Evolutionary conservation across 371 early-diverging fungal genomes (phyloP).

Genomic region (Zychaea mexicana): DNA sequence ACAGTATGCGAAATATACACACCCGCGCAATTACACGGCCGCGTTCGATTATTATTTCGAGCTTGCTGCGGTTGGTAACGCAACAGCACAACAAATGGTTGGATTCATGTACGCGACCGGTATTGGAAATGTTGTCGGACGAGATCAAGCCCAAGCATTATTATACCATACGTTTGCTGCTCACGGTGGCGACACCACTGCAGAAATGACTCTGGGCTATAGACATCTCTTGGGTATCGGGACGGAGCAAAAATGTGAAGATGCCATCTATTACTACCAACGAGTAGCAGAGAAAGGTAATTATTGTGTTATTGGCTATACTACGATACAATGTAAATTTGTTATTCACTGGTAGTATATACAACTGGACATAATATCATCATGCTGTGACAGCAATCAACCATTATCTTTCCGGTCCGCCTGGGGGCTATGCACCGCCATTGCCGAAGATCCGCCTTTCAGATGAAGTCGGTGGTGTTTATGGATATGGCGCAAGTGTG

Average conservation of each 20-base stretch:
- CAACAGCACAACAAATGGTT: conserved; percentile 86
- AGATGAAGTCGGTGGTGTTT: conserved; percentile 82
- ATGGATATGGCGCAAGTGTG: conserved; percentile 72
- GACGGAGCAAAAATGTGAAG: conserved; percentile 75
- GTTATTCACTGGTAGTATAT: background rate
- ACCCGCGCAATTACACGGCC: conserved; percentile 52
- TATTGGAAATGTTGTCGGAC: conserved; percentile 68
- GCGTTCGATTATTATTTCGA: conserved; percentile 65
- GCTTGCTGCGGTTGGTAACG: conserved; percentile 72
- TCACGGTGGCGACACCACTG: conserved; percentile 67
- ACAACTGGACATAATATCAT: too few species aligned
- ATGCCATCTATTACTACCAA: conserved; percentile 78
- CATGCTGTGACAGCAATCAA: conserved; percentile 68
- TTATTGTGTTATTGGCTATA: background rate
- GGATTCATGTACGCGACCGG: conserved; percentile 92
- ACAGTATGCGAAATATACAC: conserved; percentile 60
- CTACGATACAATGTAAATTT: background rate
- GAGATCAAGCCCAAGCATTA: conserved; percentile 71
- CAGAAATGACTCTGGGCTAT: conserved; percentile 88
- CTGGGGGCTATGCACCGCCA: conserved; percentile 79
- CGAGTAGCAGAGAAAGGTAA: conserved; percentile 79
- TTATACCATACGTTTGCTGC: conserved; percentile 90
- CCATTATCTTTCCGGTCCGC: conserved; percentile 77
- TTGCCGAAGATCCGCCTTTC: conserved; percentile 70
- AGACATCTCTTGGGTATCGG: conserved; percentile 84